These are phyloP conservation scores for Xylaria sp. DNA, from an alignment of 2,329 filamentous ascomycete genomes.

Conservation along the genomic window DNA sequence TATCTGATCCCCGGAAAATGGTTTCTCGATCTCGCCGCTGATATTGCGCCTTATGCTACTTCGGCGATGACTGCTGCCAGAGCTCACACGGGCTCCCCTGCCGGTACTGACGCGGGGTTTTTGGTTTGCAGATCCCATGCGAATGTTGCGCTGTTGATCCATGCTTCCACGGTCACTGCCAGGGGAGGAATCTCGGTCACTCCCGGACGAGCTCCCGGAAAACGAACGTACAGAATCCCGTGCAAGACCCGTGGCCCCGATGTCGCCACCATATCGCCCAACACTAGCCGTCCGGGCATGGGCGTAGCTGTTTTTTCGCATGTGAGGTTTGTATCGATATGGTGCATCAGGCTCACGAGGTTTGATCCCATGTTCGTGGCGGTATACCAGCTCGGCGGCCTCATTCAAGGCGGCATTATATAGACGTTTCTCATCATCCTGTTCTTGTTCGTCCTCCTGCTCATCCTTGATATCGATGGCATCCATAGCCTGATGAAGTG, in stretches of 20 bases:
- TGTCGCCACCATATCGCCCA: slow-evolving; percentile 61
- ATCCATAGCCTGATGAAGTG: slow-evolving; percentile 77
- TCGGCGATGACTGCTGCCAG: slow-evolving; percentile 63
- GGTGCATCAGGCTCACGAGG: slow-evolving; percentile 70
- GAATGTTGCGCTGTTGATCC: slow-evolving; percentile 48
- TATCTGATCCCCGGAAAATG: slow-evolving; percentile 82
- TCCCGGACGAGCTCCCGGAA: slow-evolving; percentile 65
- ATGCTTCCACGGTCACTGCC: slow-evolving; percentile 50
- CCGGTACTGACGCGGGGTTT: slow-evolving; percentile 59
- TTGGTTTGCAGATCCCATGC: slow-evolving; percentile 51
- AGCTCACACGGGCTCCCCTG: slow-evolving; percentile 52
- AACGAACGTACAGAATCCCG: slow-evolving; percentile 60
- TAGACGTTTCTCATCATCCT: slow-evolving; percentile 70
- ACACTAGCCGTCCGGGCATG: slow-evolving; percentile 72
- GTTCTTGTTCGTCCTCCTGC: slow-evolving; percentile 54
- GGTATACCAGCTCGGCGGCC: slow-evolving; percentile 81
- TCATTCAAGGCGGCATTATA: slow-evolving; percentile 79
- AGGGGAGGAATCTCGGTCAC: slow-evolving; percentile 55
- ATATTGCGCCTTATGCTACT: slow-evolving; percentile 76
- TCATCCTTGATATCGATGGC: slow-evolving; percentile 69
- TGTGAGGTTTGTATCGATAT: slow-evolving; percentile 74
- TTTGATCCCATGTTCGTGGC: slow-evolving; percentile 72
- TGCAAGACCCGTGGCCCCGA: slow-evolving; percentile 59
- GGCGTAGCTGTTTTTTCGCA: slow-evolving; percentile 77
- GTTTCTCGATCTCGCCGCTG: slow-evolving; percentile 73